These are phyloP conservation scores for Rhynchosporium graminicola DNA, from an alignment of 2,329 filamentous ascomycete species.

Conservation along the genomic window DNA sequence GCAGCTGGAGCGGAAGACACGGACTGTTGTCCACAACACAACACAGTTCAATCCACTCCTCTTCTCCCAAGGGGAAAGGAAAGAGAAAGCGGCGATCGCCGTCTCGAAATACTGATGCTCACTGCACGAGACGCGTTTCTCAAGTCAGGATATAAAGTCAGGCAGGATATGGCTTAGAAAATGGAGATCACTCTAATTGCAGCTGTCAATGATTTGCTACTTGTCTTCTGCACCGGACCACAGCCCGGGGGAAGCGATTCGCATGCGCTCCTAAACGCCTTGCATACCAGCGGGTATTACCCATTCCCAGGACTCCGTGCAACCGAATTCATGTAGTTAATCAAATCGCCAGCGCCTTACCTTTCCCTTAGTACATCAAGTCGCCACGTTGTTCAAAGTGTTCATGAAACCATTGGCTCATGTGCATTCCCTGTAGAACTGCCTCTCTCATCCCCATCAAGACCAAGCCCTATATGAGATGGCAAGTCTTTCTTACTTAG, in stretches of 20 bases:
- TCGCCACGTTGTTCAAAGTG: conserved; percentile 8
- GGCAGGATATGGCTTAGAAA: no score
- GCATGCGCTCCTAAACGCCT: not conserved
- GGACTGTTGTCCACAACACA: not conserved
- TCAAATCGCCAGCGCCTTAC: conserved; percentile 6
- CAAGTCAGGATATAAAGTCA: not conserved
- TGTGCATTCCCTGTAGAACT: conserved; percentile 30
- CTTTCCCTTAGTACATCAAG: not conserved
- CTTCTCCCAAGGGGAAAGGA: not conserved
- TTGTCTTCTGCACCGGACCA: not conserved
- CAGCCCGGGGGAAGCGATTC: not conserved
- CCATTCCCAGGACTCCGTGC: conserved; percentile 6
- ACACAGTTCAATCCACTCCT: not conserved
- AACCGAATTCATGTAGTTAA: not conserved
- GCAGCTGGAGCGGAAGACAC: not conserved
- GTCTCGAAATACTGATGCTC: no score
- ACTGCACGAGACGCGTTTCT: not conserved
- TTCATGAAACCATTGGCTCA: conserved; percentile 40
- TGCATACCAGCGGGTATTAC: not conserved
- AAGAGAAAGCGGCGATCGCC: not conserved
- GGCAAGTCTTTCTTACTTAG: conserved; percentile 41
- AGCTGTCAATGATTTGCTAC: not conserved
- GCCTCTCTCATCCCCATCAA: conserved; percentile 33
- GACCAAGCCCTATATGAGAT: conserved; percentile 36
- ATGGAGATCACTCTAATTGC: not conserved